Evolutionary conservation across 176 grass and related monocot genomes (phyloP), one percentile per base, ranked within the genome.

Genomic region (Oryza meyeriana): DNA sequence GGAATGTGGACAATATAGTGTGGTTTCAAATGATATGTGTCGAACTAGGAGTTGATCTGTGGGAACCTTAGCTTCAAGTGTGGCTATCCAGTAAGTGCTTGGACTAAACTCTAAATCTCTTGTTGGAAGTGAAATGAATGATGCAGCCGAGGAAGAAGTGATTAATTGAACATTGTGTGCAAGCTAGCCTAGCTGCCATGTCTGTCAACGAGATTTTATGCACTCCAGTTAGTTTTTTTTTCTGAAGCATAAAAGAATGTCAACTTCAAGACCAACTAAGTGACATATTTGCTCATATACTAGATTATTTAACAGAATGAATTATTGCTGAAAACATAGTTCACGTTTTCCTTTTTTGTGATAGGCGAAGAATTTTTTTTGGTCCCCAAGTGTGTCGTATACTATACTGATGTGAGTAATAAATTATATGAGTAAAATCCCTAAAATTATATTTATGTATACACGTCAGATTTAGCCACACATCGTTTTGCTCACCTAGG

Each of bases 181-280:
- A 28, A 44, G 26, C 69, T 71, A 42, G 39, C 55, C 55, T 25
- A 25, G 55, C 55, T 59, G 55, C 0, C 55, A 25, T 17, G 0
- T 17, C 24, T 44, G 24, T 17, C 69, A 40, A 28, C 28, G 38
- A n/a, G 24, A 28, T 71, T 71, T 70, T 41, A 31, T 26, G 12
- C 1, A 30, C 25, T 20, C 32, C 66, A 61, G 16, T 14, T n/a
- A n/a, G n/a, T n/a, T n/a, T n/a, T n/a, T n/a, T 58, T 59, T 47
- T 72, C 6, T 69, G 63, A 45, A 70, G 4, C 36, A 28, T 27
- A 26, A 62, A 62, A 24, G 17, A 48, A 36, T 67, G 8, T 50
- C 50, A 32, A 61, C 63, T 69, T 75, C 71, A 69, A 57, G n/a
- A 20, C 63, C 63, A 70, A 81, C 27, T 10, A 61, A 66, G 22